These are phyloP conservation scores for Anthracocystis setariae DNA, from an alignment of 1,284 basidiomycete genomes.

Conservation along the genomic window DNA sequence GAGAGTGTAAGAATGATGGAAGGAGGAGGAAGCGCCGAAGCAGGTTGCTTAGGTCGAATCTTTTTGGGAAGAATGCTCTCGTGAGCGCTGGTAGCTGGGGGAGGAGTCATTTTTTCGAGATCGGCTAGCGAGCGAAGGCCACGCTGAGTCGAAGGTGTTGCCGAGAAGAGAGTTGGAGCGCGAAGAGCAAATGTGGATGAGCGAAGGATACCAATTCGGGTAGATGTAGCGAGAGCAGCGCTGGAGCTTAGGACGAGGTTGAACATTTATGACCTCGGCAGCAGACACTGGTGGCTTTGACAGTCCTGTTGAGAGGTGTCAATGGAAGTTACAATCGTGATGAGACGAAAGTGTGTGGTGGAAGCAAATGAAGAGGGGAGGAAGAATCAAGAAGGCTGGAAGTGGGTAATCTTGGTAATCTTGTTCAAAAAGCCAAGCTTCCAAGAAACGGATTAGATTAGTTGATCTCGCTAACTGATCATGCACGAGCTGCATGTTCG, in stretches of 20 bases:
- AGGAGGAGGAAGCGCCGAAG: conserved; percentile 69
- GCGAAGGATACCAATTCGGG: conserved; percentile 1
- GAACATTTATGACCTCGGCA: conserved; percentile 29
- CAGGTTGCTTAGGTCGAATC: conserved; percentile 45
- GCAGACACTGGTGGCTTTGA: background rate
- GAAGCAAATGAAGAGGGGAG: background rate
- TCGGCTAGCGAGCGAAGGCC: conserved; percentile 54
- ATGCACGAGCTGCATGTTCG: background rate
- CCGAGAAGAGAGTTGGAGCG: background rate
- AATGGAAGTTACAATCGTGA: background rate
- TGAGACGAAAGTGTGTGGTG: background rate
- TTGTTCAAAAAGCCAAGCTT: too few relatives aligned
- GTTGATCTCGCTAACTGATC: background rate
- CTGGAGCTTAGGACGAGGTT: conserved; percentile 33
- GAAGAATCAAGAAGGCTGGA: background rate
- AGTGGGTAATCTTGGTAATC: background rate
- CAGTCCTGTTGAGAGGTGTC: conserved; percentile 1
- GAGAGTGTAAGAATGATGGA: conserved; percentile 65
- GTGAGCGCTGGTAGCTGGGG: conserved; percentile 23
- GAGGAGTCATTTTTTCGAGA: conserved; percentile 46
- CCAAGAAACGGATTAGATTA: conserved; percentile 1
- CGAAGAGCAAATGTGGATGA: conserved; percentile 8
- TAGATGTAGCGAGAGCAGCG: conserved; percentile 21
- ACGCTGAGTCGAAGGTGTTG: conserved; percentile 5
- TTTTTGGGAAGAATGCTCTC: conserved; percentile 33